Evolutionary conservation across 192 early-diverging fungal species (phyloP).

Genomic region (Haplosporangium gracile): DNA sequence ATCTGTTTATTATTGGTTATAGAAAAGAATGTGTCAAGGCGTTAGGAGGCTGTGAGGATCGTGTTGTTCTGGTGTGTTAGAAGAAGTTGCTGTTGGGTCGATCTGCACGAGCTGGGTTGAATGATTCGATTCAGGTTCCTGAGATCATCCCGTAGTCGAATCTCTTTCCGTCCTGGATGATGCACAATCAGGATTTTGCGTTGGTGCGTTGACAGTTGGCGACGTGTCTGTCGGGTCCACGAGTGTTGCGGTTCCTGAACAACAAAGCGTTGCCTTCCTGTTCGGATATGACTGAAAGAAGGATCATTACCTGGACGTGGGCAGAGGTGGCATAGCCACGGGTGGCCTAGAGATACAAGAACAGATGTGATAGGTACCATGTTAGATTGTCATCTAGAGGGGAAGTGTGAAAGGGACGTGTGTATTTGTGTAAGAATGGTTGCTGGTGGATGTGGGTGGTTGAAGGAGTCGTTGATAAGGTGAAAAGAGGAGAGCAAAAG

Average conservation of each 20-base stretch:
- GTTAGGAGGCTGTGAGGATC: background rate
- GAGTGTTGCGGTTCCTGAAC: background rate
- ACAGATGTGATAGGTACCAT: background rate
- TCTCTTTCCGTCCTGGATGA: background rate
- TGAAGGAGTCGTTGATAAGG: no score
- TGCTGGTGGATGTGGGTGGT: background rate
- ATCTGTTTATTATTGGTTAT: slow-evolving; percentile 63
- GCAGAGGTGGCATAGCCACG: slow-evolving; percentile 49
- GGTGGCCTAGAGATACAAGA: slow-evolving; percentile 26
- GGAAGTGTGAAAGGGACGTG: background rate
- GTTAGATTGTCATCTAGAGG: background rate
- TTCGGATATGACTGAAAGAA: background rate
- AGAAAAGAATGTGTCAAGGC: background rate
- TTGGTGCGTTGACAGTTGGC: background rate
- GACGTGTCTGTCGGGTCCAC: background rate
- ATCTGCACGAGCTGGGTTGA: background rate
- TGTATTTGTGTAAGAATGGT: background rate
- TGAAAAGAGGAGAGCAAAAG: background rate
- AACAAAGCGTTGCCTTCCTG: background rate
- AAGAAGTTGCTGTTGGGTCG: background rate
- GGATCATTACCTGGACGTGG: slow-evolving; percentile 43
- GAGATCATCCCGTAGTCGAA: background rate
- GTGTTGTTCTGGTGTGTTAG: background rate
- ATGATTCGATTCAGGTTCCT: background rate
- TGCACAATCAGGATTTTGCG: background rate